phyloP scores from a whole-genome alignment of 108 stramenopile species.

The Chaetoceros muelleri region DNA sequence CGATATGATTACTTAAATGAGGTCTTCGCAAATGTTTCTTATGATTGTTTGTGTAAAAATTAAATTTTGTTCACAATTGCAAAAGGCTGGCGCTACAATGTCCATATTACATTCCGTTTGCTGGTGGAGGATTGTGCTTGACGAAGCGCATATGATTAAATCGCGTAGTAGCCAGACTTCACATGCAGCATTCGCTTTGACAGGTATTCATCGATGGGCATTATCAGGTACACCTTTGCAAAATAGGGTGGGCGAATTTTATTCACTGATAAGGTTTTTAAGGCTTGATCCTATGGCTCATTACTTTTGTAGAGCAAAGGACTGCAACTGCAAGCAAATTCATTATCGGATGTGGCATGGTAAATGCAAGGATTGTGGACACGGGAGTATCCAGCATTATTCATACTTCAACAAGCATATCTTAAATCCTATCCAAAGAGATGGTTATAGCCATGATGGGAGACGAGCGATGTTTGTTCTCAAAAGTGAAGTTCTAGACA shows the following conservation, averaged over 20 bases:
- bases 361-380: slow-evolving; percentile 83
- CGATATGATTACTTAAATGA: neutral
- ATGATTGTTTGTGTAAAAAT: no score
- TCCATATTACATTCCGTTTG: slow-evolving; percentile 76
- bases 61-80: no score
- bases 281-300: slow-evolving; percentile 94
- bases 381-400: slow-evolving; percentile 86
- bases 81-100: slow-evolving; percentile 41
- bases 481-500: slow-evolving; percentile 66
- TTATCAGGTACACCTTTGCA: slow-evolving; percentile 96
- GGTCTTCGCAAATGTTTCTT: neutral
- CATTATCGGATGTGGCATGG: slow-evolving; percentile 87
- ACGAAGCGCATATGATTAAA: slow-evolving; percentile 93
- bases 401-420: slow-evolving; percentile 91
- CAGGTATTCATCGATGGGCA: slow-evolving; percentile 85
- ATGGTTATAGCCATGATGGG: slow-evolving; percentile 82
- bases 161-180: slow-evolving; percentile 84
- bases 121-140: slow-evolving; percentile 93
- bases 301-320: slow-evolving; percentile 83
- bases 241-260: slow-evolving; percentile 98
- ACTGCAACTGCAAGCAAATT: slow-evolving; percentile 86
- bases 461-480: slow-evolving; percentile 86
- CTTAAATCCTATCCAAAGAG: slow-evolving; percentile 90
- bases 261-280: slow-evolving; percentile 90
- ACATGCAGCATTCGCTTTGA: slow-evolving; percentile 91